These are phyloP conservation scores for Globisporangium acanthophoron DNA, from an alignment of 352 stramenopile genomes.

Conservation along the genomic window DNA sequence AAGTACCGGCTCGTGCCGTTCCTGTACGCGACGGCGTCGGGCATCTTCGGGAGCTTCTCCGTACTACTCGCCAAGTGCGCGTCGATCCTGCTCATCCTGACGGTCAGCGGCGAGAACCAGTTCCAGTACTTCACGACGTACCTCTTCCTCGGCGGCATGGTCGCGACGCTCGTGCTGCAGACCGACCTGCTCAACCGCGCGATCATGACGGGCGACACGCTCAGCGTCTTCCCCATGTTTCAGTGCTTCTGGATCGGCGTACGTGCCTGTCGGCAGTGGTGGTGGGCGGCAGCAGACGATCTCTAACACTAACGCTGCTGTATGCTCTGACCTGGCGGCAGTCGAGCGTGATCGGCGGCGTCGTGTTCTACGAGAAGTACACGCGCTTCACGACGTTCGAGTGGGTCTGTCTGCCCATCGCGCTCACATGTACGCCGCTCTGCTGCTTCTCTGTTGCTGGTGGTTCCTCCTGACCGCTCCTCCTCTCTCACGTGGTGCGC, in stretches of 20 bases:
- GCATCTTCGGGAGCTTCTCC: constrained; percentile 81
- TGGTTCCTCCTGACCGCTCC: not conserved
- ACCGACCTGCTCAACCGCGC: constrained; percentile 79
- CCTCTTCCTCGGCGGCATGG: constrained; percentile 77
- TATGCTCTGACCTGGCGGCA: constrained; percentile 15
- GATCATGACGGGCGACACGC: constrained; percentile 81
- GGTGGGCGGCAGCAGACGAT: no score
- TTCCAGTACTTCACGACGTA: constrained; percentile 85
- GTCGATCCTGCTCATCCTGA: constrained; percentile 76
- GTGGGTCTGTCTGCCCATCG: constrained; percentile 77
- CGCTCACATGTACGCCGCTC: constrained; percentile 51
- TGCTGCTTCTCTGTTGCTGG: not conserved
- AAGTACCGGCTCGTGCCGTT: constrained; percentile 70
- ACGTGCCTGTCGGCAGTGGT: constrained; percentile 12
- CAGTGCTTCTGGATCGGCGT: constrained; percentile 88
- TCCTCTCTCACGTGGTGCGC: not conserved
- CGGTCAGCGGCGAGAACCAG: constrained; percentile 73
- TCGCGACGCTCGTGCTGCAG: constrained; percentile 77
- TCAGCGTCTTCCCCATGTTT: constrained; percentile 86
- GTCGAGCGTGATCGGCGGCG: constrained; percentile 78
- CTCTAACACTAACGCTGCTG: not conserved
- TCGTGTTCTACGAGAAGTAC: constrained; percentile 88
- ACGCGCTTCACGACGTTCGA: constrained; percentile 67
- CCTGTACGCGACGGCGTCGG: constrained; percentile 74
- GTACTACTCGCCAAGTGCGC: constrained; percentile 81